These are phyloP conservation scores for Pichia terricola DNA, from an alignment of 1,139 yeast species.

Conservation along the genomic window DNA sequence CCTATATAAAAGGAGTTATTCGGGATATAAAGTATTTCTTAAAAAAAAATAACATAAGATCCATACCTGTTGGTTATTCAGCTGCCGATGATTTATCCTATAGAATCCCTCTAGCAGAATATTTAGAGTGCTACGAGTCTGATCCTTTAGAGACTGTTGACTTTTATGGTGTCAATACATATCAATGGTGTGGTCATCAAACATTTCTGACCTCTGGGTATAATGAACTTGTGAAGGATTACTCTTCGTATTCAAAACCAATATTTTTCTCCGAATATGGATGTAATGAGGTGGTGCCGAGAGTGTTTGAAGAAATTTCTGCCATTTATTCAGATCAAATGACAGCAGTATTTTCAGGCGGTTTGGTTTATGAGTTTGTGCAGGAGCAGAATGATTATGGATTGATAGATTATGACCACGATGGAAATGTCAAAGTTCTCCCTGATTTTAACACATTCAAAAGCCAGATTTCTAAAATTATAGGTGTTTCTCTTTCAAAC, in stretches of 20 bases:
- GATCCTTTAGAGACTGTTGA: conserved; percentile 59
- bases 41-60: conserved; percentile 44
- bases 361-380: conserved; percentile 83
- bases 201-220: conserved; percentile 80
- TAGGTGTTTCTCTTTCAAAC: conserved; percentile 19
- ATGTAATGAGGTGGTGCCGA: conserved; percentile 76
- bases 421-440: conserved; percentile 47
- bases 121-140: conserved; percentile 63
- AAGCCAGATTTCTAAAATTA: conserved; percentile 33
- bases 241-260: conserved; percentile 60
- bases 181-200: conserved; percentile 95
- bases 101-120: conserved; percentile 68
- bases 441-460: conserved; percentile 47
- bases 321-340: conserved; percentile 64
- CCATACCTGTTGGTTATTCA: conserved; percentile 87
- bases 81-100: conserved; percentile 86
- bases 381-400: conserved; percentile 90
- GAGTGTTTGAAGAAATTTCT: conserved; percentile 70
- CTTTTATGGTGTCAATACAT: conserved; percentile 90
- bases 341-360: conserved; percentile 83
- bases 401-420: conserved; percentile 46
- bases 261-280: conserved; percentile 90
- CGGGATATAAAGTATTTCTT: conserved; percentile 76
- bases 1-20: conserved; percentile 66
- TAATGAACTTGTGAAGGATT: conserved; percentile 62